phyloP scores from a whole-genome alignment of 805 yeast species.

The Wickerhamiella lipophila region DNA sequence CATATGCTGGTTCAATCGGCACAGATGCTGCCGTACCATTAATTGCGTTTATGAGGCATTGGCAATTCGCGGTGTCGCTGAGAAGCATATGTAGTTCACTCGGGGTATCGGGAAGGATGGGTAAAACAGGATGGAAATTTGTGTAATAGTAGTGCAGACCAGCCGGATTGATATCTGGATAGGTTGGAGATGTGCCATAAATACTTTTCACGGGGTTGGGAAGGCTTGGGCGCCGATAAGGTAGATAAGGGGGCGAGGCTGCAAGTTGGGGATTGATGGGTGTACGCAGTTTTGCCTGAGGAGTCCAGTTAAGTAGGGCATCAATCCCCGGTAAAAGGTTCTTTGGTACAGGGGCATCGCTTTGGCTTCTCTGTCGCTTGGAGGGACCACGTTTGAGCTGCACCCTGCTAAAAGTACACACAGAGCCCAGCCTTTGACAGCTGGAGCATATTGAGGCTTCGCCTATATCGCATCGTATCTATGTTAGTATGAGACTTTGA shows the following conservation, averaged over 20 bases:
- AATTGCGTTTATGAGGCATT: constrained; percentile 20
- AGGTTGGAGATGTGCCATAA: neutral
- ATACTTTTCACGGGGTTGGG: constrained; percentile 1
- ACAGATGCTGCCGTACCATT: constrained; percentile 18
- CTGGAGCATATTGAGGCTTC: constrained; percentile 34
- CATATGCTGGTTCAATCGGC: constrained; percentile 12
- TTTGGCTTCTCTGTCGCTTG: constrained; percentile 31
- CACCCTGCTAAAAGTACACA: constrained; percentile 42
- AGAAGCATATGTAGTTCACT: constrained; percentile 25
- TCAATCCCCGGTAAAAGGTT: constrained; percentile 15
- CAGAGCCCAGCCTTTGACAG: constrained; percentile 39
- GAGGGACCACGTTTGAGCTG: constrained; percentile 55
- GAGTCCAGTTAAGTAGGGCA: constrained; percentile 14
- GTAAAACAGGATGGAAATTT: constrained; percentile 30
- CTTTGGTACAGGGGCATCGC: constrained; percentile 11
- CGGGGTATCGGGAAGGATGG: constrained; percentile 29
- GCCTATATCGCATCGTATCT: constrained; percentile 33
- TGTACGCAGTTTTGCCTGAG: constrained; percentile 1
- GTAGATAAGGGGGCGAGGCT: constrained; percentile 6
- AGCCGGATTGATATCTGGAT: constrained; percentile 18
- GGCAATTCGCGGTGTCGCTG: constrained; percentile 8
- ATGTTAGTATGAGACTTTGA: constrained; percentile 3
- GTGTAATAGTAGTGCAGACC: constrained; percentile 29
- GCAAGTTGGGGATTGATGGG: constrained; percentile 6
- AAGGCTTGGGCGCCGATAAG: constrained; percentile 7